Conservation (phyloP, 108 stramenopile species). For the Pseudonitzschia multiseries region DNA sequence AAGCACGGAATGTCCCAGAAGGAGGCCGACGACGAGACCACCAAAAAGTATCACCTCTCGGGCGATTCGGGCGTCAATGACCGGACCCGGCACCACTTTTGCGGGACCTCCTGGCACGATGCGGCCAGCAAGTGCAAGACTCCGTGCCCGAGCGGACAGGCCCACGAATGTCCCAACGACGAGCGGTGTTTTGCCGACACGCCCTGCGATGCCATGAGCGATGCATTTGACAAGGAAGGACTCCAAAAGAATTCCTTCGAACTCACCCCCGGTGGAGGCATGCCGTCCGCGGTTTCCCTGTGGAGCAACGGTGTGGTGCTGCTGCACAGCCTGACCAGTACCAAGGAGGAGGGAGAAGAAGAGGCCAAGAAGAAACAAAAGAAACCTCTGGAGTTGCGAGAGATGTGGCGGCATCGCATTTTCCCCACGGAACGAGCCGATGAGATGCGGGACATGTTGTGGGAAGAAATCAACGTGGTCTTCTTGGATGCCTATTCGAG, state of each 20-base stretch:
- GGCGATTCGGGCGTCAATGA: slow-evolving; percentile 36
- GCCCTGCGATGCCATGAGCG: slow-evolving; percentile 59
- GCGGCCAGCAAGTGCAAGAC: slow-evolving; percentile 59
- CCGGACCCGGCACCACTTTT: slow-evolving; percentile 74
- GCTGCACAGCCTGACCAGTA: slow-evolving; percentile 57
- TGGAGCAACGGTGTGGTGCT: slow-evolving; percentile 79
- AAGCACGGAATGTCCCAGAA: slow-evolving; percentile 1
- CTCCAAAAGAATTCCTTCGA: slow-evolving; percentile 27
- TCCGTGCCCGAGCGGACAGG: slow-evolving; percentile 68
- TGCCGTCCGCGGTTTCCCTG: slow-evolving; percentile 66
- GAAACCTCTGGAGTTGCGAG: slow-evolving; percentile 23
- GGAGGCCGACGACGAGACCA: background rate
- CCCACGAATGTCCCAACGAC: slow-evolving; percentile 64
- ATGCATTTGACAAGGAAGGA: slow-evolving; percentile 18
- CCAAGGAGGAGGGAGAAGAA: slow-evolving; percentile 6
- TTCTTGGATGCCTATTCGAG: slow-evolving; percentile 44
- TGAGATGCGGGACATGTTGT: slow-evolving; percentile 11
- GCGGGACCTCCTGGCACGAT: slow-evolving; percentile 87
- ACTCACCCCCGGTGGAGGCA: slow-evolving; percentile 63
- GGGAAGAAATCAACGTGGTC: slow-evolving; percentile 34
- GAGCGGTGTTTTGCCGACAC: slow-evolving; percentile 86
- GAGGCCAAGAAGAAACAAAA: background rate
- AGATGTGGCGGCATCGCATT: slow-evolving; percentile 35
- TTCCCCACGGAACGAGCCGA: slow-evolving; percentile 4
- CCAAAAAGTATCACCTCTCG: background rate